Base-by-base conservation (phyloP, 192 early-diverging fungal species). In the Chytriomyces confervae region DNA sequence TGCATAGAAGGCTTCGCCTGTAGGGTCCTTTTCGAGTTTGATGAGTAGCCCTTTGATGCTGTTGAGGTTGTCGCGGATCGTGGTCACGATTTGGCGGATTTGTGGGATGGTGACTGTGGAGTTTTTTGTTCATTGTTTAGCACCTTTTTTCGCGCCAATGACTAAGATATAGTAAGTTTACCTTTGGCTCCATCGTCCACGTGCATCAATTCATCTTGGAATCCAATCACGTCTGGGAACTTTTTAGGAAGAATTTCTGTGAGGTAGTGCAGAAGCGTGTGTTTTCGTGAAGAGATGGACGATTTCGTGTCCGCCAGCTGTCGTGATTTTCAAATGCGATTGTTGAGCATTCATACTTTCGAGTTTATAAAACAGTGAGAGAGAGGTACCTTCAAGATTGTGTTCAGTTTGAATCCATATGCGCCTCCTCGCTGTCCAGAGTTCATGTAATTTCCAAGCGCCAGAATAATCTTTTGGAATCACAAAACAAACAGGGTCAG, bases 371-470 rank as follows among this genome's bases (percentile, higher is more conserved):
- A 11, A 68, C 44, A 47, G 66, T 18, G n/a, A n/a, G 29, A 84
- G 48, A 23, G 18, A 67, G 62, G 11, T 57, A 88, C 86, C 82
- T 88, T 88, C n/a, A 84, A 61, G 7, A 88, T 61, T 78, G 76
- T 85, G 49, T 81, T 78, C 9, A 88, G 62, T 64, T 84, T 85
- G 69, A 88, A 88, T 23, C 87, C 87, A 73, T 83, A 87, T 6
- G 87, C 87, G 46, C 84, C 83, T 45, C 86, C 87, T 70, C 87
- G 62, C 46, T 80, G 79, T n/a, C 83, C 87, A 16, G 84, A 67
- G 66, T 88, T 88, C 84, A 88, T 82, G 50, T 88, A 88, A 72
- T 88, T 88, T 50, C 87, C 87, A 62, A 88, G 75, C 9, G 87
- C 85, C 11, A 88, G 77, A 75, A 88, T 86, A 23, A 87, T 79